A percentile compares a stretch with the other conserved stretches of the same genome.
These are phyloP conservation scores for Alternaria metachromatica DNA, from an alignment of 2,329 filamentous ascomycete genomes.

Conservation along the genomic window DNA sequence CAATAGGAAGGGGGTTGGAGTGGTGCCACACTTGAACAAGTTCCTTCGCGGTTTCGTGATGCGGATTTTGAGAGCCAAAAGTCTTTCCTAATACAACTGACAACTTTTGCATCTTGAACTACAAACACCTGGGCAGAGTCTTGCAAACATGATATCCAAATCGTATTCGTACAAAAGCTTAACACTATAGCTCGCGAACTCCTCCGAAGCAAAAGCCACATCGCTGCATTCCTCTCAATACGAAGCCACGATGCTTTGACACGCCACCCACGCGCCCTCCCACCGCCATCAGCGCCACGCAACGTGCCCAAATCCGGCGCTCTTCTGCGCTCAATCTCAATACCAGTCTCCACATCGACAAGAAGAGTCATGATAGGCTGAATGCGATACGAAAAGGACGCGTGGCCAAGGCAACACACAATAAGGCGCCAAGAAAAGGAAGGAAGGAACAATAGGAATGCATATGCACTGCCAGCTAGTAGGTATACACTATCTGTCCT, in stretches of 20 bases:
- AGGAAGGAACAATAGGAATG: conserved; percentile 3
- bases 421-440: neutral
- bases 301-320: neutral
- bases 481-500: neutral
- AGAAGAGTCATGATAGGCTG: neutral
- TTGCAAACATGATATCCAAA: neutral
- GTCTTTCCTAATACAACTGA: too few relatives aligned
- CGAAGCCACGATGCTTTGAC: neutral
- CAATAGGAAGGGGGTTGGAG: neutral
- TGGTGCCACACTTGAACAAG: neutral
- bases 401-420: neutral
- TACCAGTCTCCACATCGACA: neutral
- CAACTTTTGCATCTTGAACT: neutral
- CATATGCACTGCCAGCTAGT: neutral
- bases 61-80: too few relatives aligned
- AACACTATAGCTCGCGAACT: neutral
- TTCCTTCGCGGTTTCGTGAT: neutral
- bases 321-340: neutral
- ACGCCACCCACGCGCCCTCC: neutral
- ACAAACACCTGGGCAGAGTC: neutral
- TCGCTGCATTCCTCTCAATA: neutral
- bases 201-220: neutral
- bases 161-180: neutral
- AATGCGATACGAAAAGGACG: neutral
- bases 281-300: neutral